A percentile compares a stretch with the other conserved stretches of the same genome.
Evolutionary conservation across 2,329 filamentous ascomycete species (phyloP).

Genomic region (Cladophialophora chaetospira): DNA sequence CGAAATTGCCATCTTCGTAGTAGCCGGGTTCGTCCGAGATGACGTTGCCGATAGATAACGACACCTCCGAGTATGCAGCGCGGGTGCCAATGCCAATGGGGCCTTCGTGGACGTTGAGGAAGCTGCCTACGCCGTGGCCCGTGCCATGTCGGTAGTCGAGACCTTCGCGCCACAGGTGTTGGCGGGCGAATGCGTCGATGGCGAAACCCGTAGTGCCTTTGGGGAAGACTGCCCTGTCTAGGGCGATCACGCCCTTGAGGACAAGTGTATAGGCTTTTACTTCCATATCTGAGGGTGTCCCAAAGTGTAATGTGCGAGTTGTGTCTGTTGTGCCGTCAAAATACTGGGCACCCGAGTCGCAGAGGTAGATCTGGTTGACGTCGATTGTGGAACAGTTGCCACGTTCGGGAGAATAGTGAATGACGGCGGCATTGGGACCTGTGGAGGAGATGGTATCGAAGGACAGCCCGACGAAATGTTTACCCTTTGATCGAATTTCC

Average conservation of each 20-base stretch:
- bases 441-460: slow-evolving; percentile 97
- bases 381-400: slow-evolving; percentile 82
- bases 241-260: slow-evolving; percentile 86
- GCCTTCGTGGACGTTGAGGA: slow-evolving; percentile 94
- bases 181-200: slow-evolving; percentile 82
- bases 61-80: slow-evolving; percentile 86
- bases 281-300: slow-evolving; percentile 78
- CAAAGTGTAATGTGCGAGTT: slow-evolving; percentile 90
- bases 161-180: slow-evolving; percentile 89
- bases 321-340: slow-evolving; percentile 94
- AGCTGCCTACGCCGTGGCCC: slow-evolving; percentile 93
- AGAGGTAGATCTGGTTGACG: slow-evolving; percentile 83
- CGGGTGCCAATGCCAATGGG: slow-evolving; percentile 95
- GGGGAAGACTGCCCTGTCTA: slow-evolving; percentile 85
- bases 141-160: slow-evolving; percentile 96
- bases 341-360: slow-evolving; percentile 97
- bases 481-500: slow-evolving; percentile 57
- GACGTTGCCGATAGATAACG: slow-evolving; percentile 88
- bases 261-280: slow-evolving; percentile 90
- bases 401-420: slow-evolving; percentile 89
- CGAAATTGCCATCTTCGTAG: slow-evolving; percentile 93
- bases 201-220: slow-evolving; percentile 95
- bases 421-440: slow-evolving; percentile 87
- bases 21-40: slow-evolving; percentile 95
- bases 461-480: slow-evolving; percentile 84